Base-by-base conservation (phyloP, 495 filamentous ascomycete species). In the Schizothecium vesticola region DNA sequence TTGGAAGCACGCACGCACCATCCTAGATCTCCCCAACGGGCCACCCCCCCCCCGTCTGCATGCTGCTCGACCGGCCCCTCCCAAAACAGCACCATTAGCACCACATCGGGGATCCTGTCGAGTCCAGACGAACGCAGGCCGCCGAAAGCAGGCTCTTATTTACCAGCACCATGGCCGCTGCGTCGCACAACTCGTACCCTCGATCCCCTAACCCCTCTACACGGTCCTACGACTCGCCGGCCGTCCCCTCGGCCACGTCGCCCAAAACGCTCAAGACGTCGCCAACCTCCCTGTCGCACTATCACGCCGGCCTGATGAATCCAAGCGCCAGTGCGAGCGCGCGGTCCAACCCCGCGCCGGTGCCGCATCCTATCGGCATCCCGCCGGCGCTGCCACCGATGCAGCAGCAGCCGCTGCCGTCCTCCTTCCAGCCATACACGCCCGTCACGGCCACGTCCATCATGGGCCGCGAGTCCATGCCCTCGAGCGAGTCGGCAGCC, bases 201-300 rank as follows among this genome's bases (percentile, higher is more conserved):
- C 84, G 83, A 72, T 87, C 85, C 26, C 85, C 85, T 66, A 83
- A 82, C 71, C 80, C 78, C 61, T 84, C 83, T 33, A 80, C 79
- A 28, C 77, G 81, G 70, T 84, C 84, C 56, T 86, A 85, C 79
- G 82, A 84, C 72, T 84, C 85, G 65, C 83, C 84, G 29, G 82
- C 84, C 55, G 83, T 84, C 68, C 83, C 85, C 60, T 85, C 86
- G 62, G 80, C 85, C 64, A 82, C 85, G 43, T 87, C 86, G 22
- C 83, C 86, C 58, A 78, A 79, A 64, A 77, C 81, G 60, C 75
- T 76, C 43, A 51, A 51, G 43, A 82, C 85, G 43, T 87, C 86
- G 22, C 83, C 86, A 56, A 78, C 78, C 63, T 77, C 81, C 59
- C 75, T 76, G 24, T 75, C 80, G 57, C 78, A 78, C 65, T 83